Evolutionary conservation across 805 yeast genomes (phyloP), one percentile per base, ranked within the genome.

Genomic region (Yarrowia keelungensis): DNA sequence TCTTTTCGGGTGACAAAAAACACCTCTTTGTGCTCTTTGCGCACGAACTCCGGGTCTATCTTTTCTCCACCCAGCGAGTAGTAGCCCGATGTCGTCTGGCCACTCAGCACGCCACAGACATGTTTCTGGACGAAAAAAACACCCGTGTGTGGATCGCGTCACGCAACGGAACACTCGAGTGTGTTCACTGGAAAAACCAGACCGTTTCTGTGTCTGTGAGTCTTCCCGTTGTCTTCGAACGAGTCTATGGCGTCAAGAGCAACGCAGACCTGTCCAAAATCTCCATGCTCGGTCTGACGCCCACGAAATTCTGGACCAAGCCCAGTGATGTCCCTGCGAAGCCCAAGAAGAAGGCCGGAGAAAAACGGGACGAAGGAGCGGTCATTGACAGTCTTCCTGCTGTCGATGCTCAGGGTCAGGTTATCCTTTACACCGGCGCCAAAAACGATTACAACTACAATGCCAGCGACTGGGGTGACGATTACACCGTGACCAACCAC

Each of bases 31-130:
- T 80, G 14, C 75, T 79, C n/a, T 75, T 79, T 4, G 75, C 81
- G 10, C 72, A 79, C 35, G 79, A 79, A 43, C 72, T 81, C 16
- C 73, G 79, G 67, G 75, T 80, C n/a, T 81, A 79, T 69, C 74
- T 73, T 36, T 67, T 80, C 62, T 69, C 75, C 53, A 76, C 81
- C 15, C 72, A 75, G 56, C 80, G 78, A 69, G 75, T 79, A 68
- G 71, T 80, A 15, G 72, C 77, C 3, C 73, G 75, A 51, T 72
- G 78, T 14, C 75, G 79, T 2, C 50, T 79, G 14, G 79, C 76
- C 59, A 74, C 79, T 53, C 62, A 70, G 3, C 74, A 73, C 15
- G 77, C 74, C 11, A 73, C 72, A 8, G 82, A 80, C 70, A 70
- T 81, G 41, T 45, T 51, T 26, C 70, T 78, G 22, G 71, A 74